Base-by-base conservation (phyloP, 345 rosid genomes). In the Lepidium africanum region DNA sequence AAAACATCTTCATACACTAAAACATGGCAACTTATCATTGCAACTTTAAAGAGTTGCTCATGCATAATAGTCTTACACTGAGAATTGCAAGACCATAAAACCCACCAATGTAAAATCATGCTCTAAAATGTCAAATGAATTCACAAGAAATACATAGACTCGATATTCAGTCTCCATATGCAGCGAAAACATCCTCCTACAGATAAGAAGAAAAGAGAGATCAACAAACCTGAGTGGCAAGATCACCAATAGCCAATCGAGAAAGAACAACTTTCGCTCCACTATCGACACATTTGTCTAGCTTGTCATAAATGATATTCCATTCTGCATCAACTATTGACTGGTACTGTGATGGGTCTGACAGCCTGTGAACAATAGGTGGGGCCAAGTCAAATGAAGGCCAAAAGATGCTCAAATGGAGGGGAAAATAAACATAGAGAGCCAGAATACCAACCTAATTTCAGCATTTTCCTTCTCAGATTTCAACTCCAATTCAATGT, bases 301-400 rank as follows among this genome's bases (percentile, higher is more conserved):
- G 73, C 80, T 95, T 95, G 80, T 95, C 97, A 75, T 95, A 95
- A 59, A 95, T 95, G 63, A 95, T 95, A 84, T 91, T 95, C 99
- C 99, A 95, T 66, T 95, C 99, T 10, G 99, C 99, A 82, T 95
- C 99, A 77, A 95, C 99, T 75, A 95, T 95, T 65, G 99, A 95
- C 74, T 95, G 99, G 70, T 95, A 91, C 63, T 91, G 90, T 15
- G 89, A 83, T 71, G 99, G 99, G 85, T 95, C 97, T 61, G 97
- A 82, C 69, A 95, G 83, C 76, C 99, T 95, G 85, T 65, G 47
- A 60, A 37, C 51, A 65, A 16, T 19, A 67, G 42, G 63, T n/a
- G 55, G 43, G 70, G 52, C 41, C 43, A 37, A 59, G 63, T 65
- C 35, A 50, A 59, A 51, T 42, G 7, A 30, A 17, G 33, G 52